These are phyloP conservation scores for Acorus calamus DNA, from an alignment of 106 monocot genomes.

Conservation along the genomic window DNA sequence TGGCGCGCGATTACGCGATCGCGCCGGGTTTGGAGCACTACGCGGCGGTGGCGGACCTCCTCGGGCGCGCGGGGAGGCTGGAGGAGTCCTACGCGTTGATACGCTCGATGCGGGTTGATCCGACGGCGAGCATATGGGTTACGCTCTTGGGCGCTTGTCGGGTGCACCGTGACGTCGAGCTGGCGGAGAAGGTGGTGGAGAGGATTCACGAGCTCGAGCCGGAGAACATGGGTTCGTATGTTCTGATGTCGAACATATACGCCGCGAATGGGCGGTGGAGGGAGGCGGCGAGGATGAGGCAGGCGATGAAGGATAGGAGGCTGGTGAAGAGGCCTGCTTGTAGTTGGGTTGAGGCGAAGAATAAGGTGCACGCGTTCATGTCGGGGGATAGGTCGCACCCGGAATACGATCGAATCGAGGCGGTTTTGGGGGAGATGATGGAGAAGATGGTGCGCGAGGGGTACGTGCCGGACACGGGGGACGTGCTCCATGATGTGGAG, in stretches of 20 bases:
- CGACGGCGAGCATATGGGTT: slow-evolving; percentile 80
- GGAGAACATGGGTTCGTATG: slow-evolving; percentile 32
- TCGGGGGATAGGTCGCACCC: slow-evolving; percentile 71
- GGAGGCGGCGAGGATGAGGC: slow-evolving; percentile 45
- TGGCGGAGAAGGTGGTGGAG: slow-evolving; percentile 60
- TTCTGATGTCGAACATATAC: slow-evolving; percentile 82
- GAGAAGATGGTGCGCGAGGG: slow-evolving; percentile 67
- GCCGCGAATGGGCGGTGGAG: slow-evolving; percentile 80
- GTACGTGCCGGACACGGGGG: slow-evolving; percentile 57
- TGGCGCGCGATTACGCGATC: slow-evolving; percentile 56
- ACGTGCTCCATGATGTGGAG: slow-evolving; percentile 65
- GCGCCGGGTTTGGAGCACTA: slow-evolving; percentile 75
- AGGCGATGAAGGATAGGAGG: slow-evolving; percentile 43
- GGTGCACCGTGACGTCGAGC: slow-evolving; percentile 42
- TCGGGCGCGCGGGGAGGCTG: slow-evolving; percentile 69
- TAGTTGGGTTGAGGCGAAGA: slow-evolving; percentile 74
- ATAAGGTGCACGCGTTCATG: slow-evolving; percentile 46
- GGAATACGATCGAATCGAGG: slow-evolving; percentile 27
- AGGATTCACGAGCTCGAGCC: slow-evolving; percentile 72
- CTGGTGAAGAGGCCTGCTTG: slow-evolving; percentile 64
- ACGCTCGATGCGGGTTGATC: slow-evolving; percentile 60
- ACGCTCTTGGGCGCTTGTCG: slow-evolving; percentile 68
- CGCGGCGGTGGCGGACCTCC: slow-evolving; percentile 72
- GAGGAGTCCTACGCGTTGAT: slow-evolving; percentile 74
- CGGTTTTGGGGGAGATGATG: slow-evolving; percentile 31